phyloP scores from a whole-genome alignment of 2,329 filamentous ascomycete species.

The Lachnellula occidentalis region DNA sequence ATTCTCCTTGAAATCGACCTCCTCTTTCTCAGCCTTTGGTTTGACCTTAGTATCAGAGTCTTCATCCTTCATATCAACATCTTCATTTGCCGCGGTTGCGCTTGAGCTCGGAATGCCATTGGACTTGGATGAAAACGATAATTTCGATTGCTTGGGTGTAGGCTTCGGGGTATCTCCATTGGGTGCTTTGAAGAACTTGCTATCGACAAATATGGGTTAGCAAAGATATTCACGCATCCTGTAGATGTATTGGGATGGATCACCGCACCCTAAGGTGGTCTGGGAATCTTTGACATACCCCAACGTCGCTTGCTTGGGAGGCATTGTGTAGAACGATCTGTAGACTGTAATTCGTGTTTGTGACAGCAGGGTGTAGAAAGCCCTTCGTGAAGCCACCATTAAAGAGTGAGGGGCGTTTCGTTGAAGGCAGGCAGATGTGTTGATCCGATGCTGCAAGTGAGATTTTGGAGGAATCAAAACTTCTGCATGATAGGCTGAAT shows the following conservation, averaged over 20 bases:
- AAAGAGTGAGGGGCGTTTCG: background rate
- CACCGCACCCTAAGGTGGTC: constrained; percentile 64
- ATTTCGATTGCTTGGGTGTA: constrained; percentile 68
- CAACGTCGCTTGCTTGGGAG: constrained; percentile 63
- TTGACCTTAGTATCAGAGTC: constrained; percentile 21
- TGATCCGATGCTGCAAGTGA: background rate
- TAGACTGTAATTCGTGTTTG: constrained; percentile 14
- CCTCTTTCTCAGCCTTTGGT: constrained; percentile 29
- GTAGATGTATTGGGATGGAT: constrained; percentile 11
- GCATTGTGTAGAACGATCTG: constrained; percentile 25
- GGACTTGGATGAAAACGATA: constrained; percentile 65
- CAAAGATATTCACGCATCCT: background rate
- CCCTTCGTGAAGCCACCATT: constrained; percentile 29
- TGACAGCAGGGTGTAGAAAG: constrained; percentile 12
- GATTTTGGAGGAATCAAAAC: background rate
- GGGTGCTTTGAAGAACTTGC: constrained; percentile 77
- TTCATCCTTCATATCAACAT: constrained; percentile 26
- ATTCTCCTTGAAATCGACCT: constrained; percentile 23
- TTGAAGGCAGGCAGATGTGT: background rate
- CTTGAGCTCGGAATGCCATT: constrained; percentile 24
- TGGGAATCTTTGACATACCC: constrained; percentile 79
- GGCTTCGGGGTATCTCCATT: constrained; percentile 47
- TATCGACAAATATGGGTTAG: constrained; percentile 35
- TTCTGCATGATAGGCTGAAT: background rate
- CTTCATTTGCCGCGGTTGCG: constrained; percentile 18